Evolutionary conservation across 495 filamentous ascomycete species (phyloP).

Genomic region (Xylaria telfairii): DNA sequence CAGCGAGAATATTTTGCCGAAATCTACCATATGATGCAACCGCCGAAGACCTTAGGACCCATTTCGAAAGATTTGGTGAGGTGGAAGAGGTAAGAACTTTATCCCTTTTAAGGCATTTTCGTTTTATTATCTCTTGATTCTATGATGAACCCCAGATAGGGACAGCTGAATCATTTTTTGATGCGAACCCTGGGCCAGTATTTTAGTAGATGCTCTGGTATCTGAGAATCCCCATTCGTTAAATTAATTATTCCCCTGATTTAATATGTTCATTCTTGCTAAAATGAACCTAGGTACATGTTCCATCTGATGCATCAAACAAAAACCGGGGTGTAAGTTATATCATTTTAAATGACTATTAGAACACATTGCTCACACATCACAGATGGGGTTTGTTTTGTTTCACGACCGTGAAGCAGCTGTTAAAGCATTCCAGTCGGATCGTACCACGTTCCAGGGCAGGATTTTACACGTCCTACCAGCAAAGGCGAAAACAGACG

Average conservation of each 20-base stretch:
- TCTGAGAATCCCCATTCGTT: constrained; percentile 49
- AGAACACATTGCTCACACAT: constrained; percentile 17
- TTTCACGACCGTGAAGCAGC: constrained; percentile 73
- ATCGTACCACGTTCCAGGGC: constrained; percentile 87
- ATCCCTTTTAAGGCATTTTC: neutral
- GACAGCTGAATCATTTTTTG: constrained; percentile 90
- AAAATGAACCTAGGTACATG: constrained; percentile 41
- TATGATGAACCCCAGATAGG: constrained; percentile 99
- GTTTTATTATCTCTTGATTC: constrained; percentile 41
- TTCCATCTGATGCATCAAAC: constrained; percentile 35
- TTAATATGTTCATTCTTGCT: constrained; percentile 35
- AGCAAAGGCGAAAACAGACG: constrained; percentile 77
- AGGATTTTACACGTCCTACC: constrained; percentile 89
- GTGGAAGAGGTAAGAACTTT: constrained; percentile 82
- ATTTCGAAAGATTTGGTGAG: constrained; percentile 73
- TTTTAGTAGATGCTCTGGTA: constrained; percentile 70
- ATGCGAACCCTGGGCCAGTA: constrained; percentile 64
- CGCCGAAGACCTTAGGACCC: constrained; percentile 73
- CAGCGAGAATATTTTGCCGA: constrained; percentile 80
- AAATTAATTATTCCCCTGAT: constrained; percentile 31
- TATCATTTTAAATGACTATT: neutral
- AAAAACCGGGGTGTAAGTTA: constrained; percentile 36
- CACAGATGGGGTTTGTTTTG: constrained; percentile 74
- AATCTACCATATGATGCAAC: constrained; percentile 85
- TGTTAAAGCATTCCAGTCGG: constrained; percentile 74